These are phyloP conservation scores for Talinum fruticosum DNA, from an alignment of 148 eudicot species.

Conservation along the genomic window DNA sequence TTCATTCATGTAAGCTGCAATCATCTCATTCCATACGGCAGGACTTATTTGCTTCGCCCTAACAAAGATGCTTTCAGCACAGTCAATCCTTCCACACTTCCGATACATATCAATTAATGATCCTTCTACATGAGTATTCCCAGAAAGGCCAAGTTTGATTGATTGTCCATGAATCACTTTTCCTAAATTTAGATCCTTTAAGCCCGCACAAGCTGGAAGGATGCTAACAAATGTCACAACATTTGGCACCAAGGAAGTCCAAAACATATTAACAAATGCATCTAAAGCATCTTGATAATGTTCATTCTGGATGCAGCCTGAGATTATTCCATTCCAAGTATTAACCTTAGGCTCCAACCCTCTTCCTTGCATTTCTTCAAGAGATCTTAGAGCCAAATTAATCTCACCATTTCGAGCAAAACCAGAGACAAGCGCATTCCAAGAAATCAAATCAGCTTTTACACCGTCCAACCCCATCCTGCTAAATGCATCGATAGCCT, in stretches of 20 bases:
- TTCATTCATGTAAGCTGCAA: slow-evolving; percentile 46
- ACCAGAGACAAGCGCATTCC: slow-evolving; percentile 53
- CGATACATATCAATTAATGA: slow-evolving; percentile 48
- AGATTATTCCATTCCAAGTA: slow-evolving; percentile 59
- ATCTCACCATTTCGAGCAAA: slow-evolving; percentile 51
- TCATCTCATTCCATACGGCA: slow-evolving; percentile 54
- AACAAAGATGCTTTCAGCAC: slow-evolving; percentile 38
- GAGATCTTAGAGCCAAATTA: slow-evolving; percentile 34
- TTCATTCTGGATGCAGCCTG: slow-evolving; percentile 46
- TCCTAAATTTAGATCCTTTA: slow-evolving; percentile 39
- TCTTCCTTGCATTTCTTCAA: slow-evolving; percentile 42
- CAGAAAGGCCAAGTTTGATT: slow-evolving; percentile 32
- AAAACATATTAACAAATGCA: slow-evolving; percentile 34
- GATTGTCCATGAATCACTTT: slow-evolving; percentile 46
- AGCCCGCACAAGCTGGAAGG: slow-evolving; percentile 45
- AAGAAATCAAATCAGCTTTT: slow-evolving; percentile 45
- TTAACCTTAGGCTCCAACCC: slow-evolving; percentile 39
- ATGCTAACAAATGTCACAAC: slow-evolving; percentile 43
- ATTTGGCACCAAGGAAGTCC: slow-evolving; percentile 32
- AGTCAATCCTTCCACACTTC: slow-evolving; percentile 42
- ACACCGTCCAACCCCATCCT: slow-evolving; percentile 48
- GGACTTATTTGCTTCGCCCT: slow-evolving; percentile 34
- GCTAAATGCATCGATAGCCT: slow-evolving; percentile 38
- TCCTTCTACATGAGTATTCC: slow-evolving; percentile 38
- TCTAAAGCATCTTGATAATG: slow-evolving; percentile 44